Conservation (phyloP, 2,329 filamentous ascomycete genomes). For the Exophiala phaeomuriformis region DNA sequence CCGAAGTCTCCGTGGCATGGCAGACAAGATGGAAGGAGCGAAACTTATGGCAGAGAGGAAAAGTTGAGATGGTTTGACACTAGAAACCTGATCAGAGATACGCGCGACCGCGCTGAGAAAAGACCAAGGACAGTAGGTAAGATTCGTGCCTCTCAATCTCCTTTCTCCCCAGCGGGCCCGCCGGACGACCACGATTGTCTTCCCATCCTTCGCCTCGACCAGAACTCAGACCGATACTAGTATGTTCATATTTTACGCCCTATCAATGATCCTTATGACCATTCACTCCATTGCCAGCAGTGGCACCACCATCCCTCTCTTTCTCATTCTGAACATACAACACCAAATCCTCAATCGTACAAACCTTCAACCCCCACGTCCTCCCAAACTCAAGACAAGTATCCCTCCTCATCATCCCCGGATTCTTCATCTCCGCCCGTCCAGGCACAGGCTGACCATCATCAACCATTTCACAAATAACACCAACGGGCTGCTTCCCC, state of each 20-base stretch:
- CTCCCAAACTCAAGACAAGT: constrained; percentile 81
- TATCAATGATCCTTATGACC: constrained; percentile 1
- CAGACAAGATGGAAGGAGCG: too few relatives aligned
- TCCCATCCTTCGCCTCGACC: too few relatives aligned
- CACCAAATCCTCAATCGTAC: constrained; percentile 88
- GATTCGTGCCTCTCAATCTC: too few relatives aligned
- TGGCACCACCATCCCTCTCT: constrained; percentile 35
- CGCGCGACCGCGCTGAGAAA: too few relatives aligned
- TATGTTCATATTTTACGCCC: too few relatives aligned
- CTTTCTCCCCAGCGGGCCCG: too few relatives aligned
- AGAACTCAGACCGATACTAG: neutral
- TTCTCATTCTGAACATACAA: constrained; percentile 69
- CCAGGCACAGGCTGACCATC: constrained; percentile 63
- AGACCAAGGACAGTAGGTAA: too few relatives aligned
- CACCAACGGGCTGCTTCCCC: constrained; percentile 66
- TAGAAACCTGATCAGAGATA: too few relatives aligned
- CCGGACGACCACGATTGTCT: too few relatives aligned
- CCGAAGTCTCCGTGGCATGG: too few relatives aligned
- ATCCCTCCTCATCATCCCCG: constrained; percentile 88
- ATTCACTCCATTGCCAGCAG: constrained; percentile 7
- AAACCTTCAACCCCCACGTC: constrained; percentile 83
- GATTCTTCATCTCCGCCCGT: constrained; percentile 51
- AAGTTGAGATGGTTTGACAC: too few relatives aligned
- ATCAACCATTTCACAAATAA: constrained; percentile 87
- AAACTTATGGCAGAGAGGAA: too few relatives aligned